Conservation (phyloP, 805 yeast genomes). For the Blastobotrys chiropterorum region DNA sequence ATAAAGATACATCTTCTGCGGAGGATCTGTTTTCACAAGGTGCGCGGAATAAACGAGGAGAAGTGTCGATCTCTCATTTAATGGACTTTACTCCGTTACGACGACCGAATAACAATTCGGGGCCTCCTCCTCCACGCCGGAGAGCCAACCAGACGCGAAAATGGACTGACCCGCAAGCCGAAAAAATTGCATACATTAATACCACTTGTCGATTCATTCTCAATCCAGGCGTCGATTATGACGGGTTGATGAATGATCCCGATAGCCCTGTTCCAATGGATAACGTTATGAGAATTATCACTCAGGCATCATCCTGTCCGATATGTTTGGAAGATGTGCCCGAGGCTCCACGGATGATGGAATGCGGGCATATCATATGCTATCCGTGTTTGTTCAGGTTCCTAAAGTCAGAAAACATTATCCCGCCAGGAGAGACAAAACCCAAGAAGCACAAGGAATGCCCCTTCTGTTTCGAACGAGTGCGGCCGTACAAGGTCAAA, state of each 20-base stretch:
- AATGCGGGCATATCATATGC: constrained; percentile 92
- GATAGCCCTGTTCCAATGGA: constrained; percentile 61
- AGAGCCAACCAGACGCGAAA: neutral
- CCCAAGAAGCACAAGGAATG: constrained; percentile 53
- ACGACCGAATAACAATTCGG: constrained; percentile 1
- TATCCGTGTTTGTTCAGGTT: constrained; percentile 71
- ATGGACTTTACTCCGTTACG: constrained; percentile 8
- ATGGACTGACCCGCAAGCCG: constrained; percentile 11
- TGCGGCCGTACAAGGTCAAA: constrained; percentile 49
- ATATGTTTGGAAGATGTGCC: constrained; percentile 82
- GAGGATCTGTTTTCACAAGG: constrained; percentile 1
- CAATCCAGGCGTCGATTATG: constrained; percentile 52
- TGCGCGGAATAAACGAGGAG: constrained; percentile 13
- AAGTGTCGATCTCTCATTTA: constrained; percentile 18
- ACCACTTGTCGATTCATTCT: constrained; percentile 80
- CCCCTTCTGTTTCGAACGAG: constrained; percentile 66
- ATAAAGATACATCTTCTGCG: too few species aligned
- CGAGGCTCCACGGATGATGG: constrained; percentile 89
- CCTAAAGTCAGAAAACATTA: constrained; percentile 45
- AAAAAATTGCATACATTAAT: constrained; percentile 45
- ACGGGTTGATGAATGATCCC: constrained; percentile 61
- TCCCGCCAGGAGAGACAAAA: constrained; percentile 22
- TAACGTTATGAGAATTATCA: constrained; percentile 63
- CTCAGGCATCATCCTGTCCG: constrained; percentile 73
- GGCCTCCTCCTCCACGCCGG: constrained; percentile 1